phyloP scores from a whole-genome alignment of 106 monocot genomes.

The Apostasia ramifera region DNA sequence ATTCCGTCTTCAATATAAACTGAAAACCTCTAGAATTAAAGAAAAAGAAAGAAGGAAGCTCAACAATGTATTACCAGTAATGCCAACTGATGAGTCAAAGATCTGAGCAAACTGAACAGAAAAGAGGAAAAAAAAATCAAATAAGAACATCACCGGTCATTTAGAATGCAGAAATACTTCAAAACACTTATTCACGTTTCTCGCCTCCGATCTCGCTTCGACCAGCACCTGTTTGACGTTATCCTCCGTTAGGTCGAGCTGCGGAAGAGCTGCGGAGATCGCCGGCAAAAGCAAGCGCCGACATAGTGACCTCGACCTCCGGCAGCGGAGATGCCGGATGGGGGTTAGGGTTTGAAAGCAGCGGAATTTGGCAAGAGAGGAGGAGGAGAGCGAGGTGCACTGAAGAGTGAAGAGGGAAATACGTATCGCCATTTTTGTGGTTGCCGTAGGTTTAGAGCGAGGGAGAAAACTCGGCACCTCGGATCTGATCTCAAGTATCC shows the following conservation, averaged over 20 bases:
- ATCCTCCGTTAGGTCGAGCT: conserved; percentile 66
- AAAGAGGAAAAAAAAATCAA: not conserved
- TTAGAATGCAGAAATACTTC: no score
- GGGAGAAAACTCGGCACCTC: no score
- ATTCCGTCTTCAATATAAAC: not conserved
- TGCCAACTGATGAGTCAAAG: conserved; percentile 51
- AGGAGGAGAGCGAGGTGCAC: not conserved
- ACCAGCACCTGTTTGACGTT: conserved; percentile 47
- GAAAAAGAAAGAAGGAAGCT: not conserved
- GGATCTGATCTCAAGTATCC: no score
- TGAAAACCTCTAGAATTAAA: not conserved
- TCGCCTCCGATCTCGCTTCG: conserved; percentile 61
- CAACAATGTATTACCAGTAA: conserved; percentile 30
- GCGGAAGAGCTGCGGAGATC: conserved; percentile 26
- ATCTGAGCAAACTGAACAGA: conserved; percentile 51
- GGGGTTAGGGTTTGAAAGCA: conserved; percentile 8
- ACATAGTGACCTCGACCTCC: not conserved
- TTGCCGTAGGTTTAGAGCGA: not conserved
- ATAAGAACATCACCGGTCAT: not conserved
- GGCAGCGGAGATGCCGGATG: not conserved
- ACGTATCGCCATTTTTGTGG: conserved; percentile 11
- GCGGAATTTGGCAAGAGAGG: not conserved
- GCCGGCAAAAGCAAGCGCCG: not conserved
- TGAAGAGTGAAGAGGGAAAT: not conserved
- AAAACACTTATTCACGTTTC: not conserved